Base-by-base conservation (phyloP, 2,329 filamentous ascomycete species). In the Fusarium robinianum region DNA sequence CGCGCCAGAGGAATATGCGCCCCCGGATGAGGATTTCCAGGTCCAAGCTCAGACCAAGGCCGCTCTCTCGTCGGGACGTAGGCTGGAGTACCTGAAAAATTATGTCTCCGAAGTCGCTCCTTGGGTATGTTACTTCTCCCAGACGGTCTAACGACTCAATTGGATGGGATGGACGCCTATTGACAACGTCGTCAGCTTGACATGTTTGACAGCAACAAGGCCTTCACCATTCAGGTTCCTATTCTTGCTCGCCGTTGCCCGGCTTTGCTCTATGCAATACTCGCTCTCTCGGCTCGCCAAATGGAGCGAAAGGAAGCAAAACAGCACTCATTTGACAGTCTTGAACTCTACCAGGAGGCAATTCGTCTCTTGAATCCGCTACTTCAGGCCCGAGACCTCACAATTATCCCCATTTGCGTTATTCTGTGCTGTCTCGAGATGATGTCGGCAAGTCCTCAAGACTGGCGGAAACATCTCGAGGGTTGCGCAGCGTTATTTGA, bases 381-480 rank as follows among this genome's bases (percentile, higher is more conserved):
- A 2, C 55, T 72, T 3, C 63, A 68, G 24, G 53, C 55, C 5
- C 56, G 64, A 14, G 64, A 69, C 17, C 54, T 61, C 27, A 57
- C 59, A 8, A 62, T 65, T 34, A 63, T 72, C 8, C 62, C 69
- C 6, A 66, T 66, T n/a, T 72, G 70, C 36, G 63, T 66, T 9
- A 63, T 72, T 3, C 60, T 72, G 2, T 72, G 69, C 49, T 65
- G 63, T 32, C 51, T 72, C n/a, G 69, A 72, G 56, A 72, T 72
- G 70, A 71, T 72, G 68, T 69, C 67, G 5, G 67, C 66, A 17
- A 67, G 65, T 39, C 65, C 63, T 1, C 61, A 61, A 21, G 77
- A 78, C 46, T 83, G 79, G 79, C 66, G 76, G 2, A 69, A 73
- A 8, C 79, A 83, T 53, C 64, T 82, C 2, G 79, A 82, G 40